phyloP scores from a whole-genome alignment of 78 protist species.

The Chrysochromulina parva region DNA sequence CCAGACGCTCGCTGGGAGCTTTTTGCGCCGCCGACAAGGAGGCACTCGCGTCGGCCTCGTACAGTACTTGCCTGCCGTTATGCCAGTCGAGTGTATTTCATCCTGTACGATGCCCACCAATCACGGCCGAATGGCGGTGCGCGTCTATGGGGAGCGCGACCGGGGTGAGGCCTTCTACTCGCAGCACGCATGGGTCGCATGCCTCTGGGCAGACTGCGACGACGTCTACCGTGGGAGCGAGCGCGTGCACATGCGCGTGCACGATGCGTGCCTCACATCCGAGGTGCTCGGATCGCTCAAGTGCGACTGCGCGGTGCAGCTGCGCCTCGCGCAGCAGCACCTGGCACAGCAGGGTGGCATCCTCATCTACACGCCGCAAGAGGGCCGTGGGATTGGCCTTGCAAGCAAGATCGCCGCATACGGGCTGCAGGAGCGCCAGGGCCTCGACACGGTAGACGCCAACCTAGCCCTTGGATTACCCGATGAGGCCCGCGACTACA shows the following conservation, averaged over 20 bases:
- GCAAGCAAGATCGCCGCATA: constrained; percentile 1
- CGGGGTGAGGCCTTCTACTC: no score
- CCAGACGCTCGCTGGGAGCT: no score
- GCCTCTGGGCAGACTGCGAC: no score
- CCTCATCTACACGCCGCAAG: constrained; percentile 17
- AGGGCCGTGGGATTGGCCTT: constrained; percentile 40
- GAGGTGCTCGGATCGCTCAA: constrained; percentile 20
- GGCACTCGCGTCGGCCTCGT: no score
- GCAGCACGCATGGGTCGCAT: no score
- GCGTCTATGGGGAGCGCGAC: no score
- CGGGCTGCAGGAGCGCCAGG: not conserved
- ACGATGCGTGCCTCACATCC: constrained; percentile 22
- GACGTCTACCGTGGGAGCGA: not conserved
- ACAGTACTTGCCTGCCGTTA: no score
- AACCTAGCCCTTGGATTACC: not conserved
- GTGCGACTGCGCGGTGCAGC: constrained; percentile 36
- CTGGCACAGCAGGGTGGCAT: not conserved
- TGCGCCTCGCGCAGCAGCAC: not conserved
- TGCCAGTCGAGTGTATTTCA: no score
- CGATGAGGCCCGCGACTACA: constrained; percentile 17
- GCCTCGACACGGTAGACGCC: constrained; percentile 36
- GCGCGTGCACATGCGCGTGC: constrained; percentile 7
- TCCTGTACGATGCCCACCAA: no score
- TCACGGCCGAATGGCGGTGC: no score
- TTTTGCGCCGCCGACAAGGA: no score